A percentile compares a stretch with the other conserved stretches of the same genome.
Evolutionary conservation across 257 asterid genomes (phyloP).

Genomic region (Forsythia viridissima): DNA sequence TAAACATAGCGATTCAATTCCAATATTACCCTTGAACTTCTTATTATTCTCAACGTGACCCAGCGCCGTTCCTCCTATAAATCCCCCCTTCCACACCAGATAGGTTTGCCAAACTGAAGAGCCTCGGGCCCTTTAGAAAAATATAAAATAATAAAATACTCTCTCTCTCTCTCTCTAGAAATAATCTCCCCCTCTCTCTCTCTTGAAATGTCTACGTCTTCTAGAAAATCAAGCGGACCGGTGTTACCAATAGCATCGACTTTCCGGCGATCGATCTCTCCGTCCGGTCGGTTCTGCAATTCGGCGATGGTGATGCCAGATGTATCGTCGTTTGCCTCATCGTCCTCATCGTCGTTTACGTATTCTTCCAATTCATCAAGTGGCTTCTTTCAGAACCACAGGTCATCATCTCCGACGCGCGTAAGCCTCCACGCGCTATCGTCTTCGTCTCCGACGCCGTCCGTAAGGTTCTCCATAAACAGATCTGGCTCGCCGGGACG

Average conservation of each 20-base stretch:
- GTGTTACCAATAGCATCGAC: conserved; percentile 39
- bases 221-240: conserved; percentile 58
- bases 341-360: conserved; percentile 28
- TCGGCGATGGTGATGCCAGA: conserved; percentile 33
- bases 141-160: neutral
- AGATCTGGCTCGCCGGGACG: conserved; percentile 79
- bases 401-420: conserved; percentile 84
- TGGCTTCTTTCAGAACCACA: conserved; percentile 33
- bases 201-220: conserved; percentile 50
- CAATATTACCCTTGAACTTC: neutral
- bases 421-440: conserved; percentile 70
- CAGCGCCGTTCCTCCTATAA: conserved; percentile 18
- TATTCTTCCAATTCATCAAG: conserved; percentile 39
- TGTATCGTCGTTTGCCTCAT: conserved; percentile 29
- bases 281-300: conserved; percentile 40
- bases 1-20: neutral
- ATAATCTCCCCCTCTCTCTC: neutral
- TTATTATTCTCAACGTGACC: neutral
- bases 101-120: conserved; percentile 36
- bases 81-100: conserved; percentile 20
- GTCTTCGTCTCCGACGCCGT: conserved; percentile 52
- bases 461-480: conserved; percentile 73
- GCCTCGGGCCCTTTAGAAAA: conserved; percentile 45
- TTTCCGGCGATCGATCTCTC: conserved; percentile 44
- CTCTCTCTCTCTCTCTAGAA: neutral